Conservation (phyloP, 225 moss, liverwort and hornwort genomes). For the Antitrichia curtipendula region DNA sequence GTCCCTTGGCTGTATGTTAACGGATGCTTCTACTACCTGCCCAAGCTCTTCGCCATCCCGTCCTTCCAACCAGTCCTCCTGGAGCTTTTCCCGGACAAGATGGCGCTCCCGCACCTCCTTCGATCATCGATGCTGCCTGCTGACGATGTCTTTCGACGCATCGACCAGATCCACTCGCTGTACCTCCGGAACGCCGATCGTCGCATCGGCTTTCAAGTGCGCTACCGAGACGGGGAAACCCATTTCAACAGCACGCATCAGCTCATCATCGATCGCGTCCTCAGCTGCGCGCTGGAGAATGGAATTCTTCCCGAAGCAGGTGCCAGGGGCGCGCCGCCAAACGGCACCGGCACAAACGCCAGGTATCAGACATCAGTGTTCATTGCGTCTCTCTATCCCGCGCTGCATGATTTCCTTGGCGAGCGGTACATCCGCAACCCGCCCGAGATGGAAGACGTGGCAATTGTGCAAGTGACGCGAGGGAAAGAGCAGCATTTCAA, state of each 20-base stretch:
- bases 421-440: constrained; percentile 55
- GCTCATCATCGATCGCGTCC: constrained; percentile 34
- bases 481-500: constrained; percentile 65
- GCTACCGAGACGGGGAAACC: constrained; percentile 49
- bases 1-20: constrained; percentile 76
- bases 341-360: background rate
- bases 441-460: constrained; percentile 42
- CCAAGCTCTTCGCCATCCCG: constrained; percentile 71
- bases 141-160: constrained; percentile 57
- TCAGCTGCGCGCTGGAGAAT: constrained; percentile 54
- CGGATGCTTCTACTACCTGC: constrained; percentile 77
- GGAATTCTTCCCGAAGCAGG: constrained; percentile 39
- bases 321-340: background rate
- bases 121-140: constrained; percentile 55
- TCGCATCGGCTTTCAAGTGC: constrained; percentile 67
- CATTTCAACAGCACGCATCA: constrained; percentile 41
- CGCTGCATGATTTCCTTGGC: constrained; percentile 56
- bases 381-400: constrained; percentile 62
- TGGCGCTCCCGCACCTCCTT: constrained; percentile 63
- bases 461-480: constrained; percentile 56
- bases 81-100: constrained; percentile 68
- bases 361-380: constrained; percentile 35
- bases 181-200: constrained; percentile 51
- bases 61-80: constrained; percentile 56
- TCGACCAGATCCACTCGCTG: constrained; percentile 41